Evolutionary conservation across 2,329 filamentous ascomycete genomes (phyloP), one percentile per base, ranked within the genome.

Genomic region (Colletotrichum horii): DNA sequence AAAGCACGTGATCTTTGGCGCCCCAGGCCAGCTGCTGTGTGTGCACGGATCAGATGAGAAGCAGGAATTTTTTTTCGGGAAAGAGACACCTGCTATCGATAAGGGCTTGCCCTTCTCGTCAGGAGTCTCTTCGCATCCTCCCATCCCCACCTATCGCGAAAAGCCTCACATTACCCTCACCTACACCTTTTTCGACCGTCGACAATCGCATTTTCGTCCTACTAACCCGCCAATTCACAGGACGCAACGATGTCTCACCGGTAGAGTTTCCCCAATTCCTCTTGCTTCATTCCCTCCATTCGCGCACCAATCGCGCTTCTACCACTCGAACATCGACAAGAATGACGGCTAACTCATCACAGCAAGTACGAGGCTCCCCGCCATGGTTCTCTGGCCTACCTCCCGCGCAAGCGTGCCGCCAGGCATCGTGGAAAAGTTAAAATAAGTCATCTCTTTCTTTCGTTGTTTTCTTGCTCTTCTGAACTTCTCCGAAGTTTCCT

Each of bases 381-480:
- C 88, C 96, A 98, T 91, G 97, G 96, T 87, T 96, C 94, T 86
- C 91, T 98, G 88, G 94, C 94, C 83, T 96, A 93, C 90, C 89
- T 97, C 85, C 95, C 95, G 80, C 90, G 95, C 86, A 98, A 98
- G 95, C 94, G 96, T 86, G 95, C 96, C 84, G 92, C 96, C 88
- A 93, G 96, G 85, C 96, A 98, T 90, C 91, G 96, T 84, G 96
- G 96, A 88, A 98, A 98, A 93, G 96, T 98, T 87, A 98, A 98
- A 95, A 96, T 98, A 91, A 93, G 92, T 92, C 58, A 77, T 26
- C 16, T 8, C 4, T 30, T 28, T 7, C 24, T 58, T 19, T 3
- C 26, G 7, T 28, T 28, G 16, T 26, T 16, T 16, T 14, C 6
- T 26, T n/a, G n/a, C 6, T 16, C 2, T 16, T 16, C 6, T 16